Conservation (phyloP, 805 yeast genomes). For the Schwanniomyces yamadae region DNA sequence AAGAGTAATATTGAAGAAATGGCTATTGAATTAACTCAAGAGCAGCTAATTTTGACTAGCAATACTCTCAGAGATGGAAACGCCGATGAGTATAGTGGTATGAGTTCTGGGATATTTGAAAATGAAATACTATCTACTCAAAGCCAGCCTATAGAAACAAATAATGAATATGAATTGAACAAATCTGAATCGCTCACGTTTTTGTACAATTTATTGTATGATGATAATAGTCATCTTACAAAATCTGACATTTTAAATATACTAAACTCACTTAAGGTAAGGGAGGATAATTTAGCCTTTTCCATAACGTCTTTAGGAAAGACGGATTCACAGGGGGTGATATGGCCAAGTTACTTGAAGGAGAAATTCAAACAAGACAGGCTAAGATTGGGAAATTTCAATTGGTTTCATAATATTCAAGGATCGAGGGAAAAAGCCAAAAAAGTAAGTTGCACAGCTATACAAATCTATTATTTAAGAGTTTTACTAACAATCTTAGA, state of each 20-base stretch:
- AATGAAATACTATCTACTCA: background rate
- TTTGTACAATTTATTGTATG: conserved; percentile 38
- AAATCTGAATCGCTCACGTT: conserved; percentile 43
- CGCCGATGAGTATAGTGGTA: background rate
- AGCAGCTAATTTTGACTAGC: conserved; percentile 5
- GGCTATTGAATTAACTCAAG: conserved; percentile 9
- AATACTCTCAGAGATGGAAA: conserved; percentile 2
- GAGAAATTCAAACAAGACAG: conserved; percentile 33
- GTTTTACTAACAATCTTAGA: conserved; percentile 25
- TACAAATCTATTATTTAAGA: background rate
- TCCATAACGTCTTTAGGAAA: conserved; percentile 9
- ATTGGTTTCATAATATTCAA: conserved; percentile 41
- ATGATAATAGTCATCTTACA: conserved; percentile 30
- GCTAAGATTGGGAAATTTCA: conserved; percentile 29
- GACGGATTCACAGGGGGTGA: conserved; percentile 37
- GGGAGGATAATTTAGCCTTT: conserved; percentile 38
- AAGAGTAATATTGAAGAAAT: conserved; percentile 1
- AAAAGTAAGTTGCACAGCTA: conserved; percentile 28
- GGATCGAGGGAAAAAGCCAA: conserved; percentile 32
- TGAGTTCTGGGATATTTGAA: background rate
- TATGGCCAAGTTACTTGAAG: conserved; percentile 33
- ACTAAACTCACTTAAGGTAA: conserved; percentile 32
- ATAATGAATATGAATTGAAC: conserved; percentile 35
- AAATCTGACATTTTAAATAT: conserved; percentile 36
- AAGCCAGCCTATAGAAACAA: conserved; percentile 2